phyloP scores from a whole-genome alignment of 2,329 filamentous ascomycete genomes.

The Macrophomina tecta region DNA sequence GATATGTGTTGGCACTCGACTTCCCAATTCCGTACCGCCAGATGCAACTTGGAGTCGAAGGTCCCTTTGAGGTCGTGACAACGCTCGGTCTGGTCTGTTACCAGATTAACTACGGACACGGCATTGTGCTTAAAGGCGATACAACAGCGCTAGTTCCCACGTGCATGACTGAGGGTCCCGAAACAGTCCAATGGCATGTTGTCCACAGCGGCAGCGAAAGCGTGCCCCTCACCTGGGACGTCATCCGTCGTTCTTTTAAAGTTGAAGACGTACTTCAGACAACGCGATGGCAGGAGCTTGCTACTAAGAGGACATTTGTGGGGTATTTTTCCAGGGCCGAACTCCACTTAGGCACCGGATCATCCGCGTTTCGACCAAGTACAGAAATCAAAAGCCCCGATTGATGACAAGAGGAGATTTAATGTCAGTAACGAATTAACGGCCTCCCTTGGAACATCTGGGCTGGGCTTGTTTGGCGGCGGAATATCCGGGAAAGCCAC shows the following conservation, averaged over 20 bases:
- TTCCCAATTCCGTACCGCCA: background rate
- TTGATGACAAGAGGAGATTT: background rate
- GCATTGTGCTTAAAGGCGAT: background rate
- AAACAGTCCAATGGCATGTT: background rate
- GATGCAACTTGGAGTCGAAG: background rate
- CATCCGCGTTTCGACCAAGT: background rate
- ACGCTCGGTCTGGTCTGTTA: background rate
- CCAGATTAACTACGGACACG: background rate
- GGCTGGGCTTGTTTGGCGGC: background rate
- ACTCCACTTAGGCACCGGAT: background rate
- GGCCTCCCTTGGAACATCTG: background rate
- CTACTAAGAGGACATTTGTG: background rate
- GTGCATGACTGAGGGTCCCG: background rate
- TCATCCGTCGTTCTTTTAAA: background rate
- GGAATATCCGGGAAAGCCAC: background rate
- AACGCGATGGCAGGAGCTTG: background rate
- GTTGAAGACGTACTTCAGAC: background rate
- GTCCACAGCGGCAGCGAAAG: background rate
- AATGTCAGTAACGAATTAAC: background rate
- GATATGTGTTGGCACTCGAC: background rate
- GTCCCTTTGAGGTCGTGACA: conserved; percentile 1
- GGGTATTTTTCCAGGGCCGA: background rate
- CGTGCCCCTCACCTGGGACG: background rate
- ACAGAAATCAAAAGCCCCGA: background rate
- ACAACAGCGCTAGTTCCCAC: background rate